Evolutionary conservation across 805 yeast species (phyloP).

Genomic region (Candida xiaguanensis): DNA sequence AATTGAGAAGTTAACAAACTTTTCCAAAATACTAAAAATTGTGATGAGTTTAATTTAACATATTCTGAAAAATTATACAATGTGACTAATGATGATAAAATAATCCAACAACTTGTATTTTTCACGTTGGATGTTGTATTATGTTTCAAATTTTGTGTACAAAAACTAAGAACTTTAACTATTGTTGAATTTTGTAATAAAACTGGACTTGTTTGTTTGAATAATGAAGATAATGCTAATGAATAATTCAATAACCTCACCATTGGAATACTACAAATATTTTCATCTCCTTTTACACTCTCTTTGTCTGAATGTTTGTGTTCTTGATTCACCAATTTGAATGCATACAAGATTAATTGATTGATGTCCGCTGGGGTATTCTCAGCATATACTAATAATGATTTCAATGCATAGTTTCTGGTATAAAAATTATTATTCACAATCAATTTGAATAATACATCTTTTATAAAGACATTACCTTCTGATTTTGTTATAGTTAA

Average conservation of each 20-base stretch:
- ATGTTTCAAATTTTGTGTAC: conserved; percentile 43
- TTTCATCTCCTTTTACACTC: conserved; percentile 13
- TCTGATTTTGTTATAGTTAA: conserved; percentile 11
- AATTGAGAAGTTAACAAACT: conserved; percentile 41
- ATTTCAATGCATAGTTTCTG: conserved; percentile 30
- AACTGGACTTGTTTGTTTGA: conserved; percentile 32
- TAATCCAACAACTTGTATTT: conserved; percentile 38
- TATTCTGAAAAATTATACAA: conserved; percentile 39
- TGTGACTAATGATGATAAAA: conserved; percentile 37
- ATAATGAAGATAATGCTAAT: conserved; percentile 31
- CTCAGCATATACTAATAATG: conserved; percentile 27
- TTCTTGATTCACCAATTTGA: conserved; percentile 27
- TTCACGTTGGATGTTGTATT: conserved; percentile 22
- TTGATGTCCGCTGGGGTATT: conserved; percentile 33
- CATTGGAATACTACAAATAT: conserved; percentile 15
- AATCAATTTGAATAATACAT: conserved; percentile 27
- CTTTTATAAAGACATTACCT: conserved; percentile 22
- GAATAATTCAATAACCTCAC: conserved; percentile 31
- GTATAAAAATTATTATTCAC: conserved; percentile 31
- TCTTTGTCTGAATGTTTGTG: conserved; percentile 16
- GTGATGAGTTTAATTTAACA: conserved; percentile 41
- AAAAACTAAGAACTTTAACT: conserved; percentile 40
- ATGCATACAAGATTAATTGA: conserved; percentile 28
- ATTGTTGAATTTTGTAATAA: conserved; percentile 37
- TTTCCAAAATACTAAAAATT: conserved; percentile 43